A percentile compares a stretch with the other conserved stretches of the same genome.
These are phyloP conservation scores for Sutorius eximius DNA, from an alignment of 1,284 basidiomycete species.

Conservation along the genomic window DNA sequence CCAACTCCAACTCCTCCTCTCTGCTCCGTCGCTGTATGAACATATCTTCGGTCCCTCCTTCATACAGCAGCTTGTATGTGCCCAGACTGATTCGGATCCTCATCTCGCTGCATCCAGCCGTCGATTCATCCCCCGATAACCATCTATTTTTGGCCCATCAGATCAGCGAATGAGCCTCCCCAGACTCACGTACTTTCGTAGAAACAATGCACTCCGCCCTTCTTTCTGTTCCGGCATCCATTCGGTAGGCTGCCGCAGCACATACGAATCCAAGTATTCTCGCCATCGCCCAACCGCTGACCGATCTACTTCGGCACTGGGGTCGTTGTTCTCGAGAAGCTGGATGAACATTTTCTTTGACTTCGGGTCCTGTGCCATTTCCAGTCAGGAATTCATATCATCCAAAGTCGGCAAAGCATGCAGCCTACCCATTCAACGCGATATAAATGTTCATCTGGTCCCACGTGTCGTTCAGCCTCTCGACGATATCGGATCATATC, in stretches of 20 bases:
- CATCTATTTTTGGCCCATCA: constrained; percentile 40
- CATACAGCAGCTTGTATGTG: constrained; percentile 76
- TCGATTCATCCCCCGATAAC: constrained; percentile 30
- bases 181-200: constrained; percentile 45
- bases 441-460: constrained; percentile 89
- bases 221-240: constrained; percentile 54
- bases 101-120: constrained; percentile 41
- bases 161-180: constrained; percentile 12
- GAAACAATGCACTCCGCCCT: constrained; percentile 43
- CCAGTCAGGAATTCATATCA: constrained; percentile 13
- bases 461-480: constrained; percentile 84
- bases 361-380: constrained; percentile 53
- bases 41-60: constrained; percentile 58
- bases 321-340: constrained; percentile 77
- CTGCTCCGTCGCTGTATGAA: constrained; percentile 40
- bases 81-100: constrained; percentile 64
- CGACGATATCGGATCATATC: constrained; percentile 90
- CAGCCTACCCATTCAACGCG: constrained; percentile 82
- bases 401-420: constrained; percentile 29
- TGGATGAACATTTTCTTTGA: constrained; percentile 71
- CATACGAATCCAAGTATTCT: constrained; percentile 87
- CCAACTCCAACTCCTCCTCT: constrained; percentile 43
- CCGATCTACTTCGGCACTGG: constrained; percentile 62
- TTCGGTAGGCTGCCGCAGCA: constrained; percentile 69
- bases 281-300: constrained; percentile 65